Evolutionary conservation across 2,329 filamentous ascomycete species (phyloP), one percentile per base, ranked within the genome.

Genomic region (Fusarium solani-melongenae): DNA sequence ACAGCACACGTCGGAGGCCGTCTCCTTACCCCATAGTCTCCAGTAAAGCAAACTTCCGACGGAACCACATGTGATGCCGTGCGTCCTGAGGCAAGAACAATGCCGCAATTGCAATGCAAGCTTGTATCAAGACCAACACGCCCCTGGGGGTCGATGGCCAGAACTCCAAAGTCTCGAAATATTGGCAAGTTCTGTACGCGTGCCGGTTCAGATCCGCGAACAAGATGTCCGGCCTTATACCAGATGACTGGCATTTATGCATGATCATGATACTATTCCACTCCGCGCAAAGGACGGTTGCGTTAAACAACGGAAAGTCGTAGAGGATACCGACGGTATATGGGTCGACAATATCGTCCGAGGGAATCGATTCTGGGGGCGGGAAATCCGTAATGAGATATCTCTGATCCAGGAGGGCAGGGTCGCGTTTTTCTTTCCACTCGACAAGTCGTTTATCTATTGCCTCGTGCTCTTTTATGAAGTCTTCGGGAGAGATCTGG

Each of bases 261-360:
- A 98, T 94, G 67, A 96, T 86, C 56, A 92, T 88, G 27, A 95
- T 90, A 9, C 92, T 92, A 80, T 94, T 91, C 86, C 94, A 94
- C 79, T 98, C 94, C 67, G 94, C 89, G 65, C 88, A 86, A 17
- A 94, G 85, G 57, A 93, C 88, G 70, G 97, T 98, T 55, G 93
- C 90, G 12, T 91, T 87, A 83, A 93, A 96, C 2, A 95, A 81
- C 0, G 91, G 90, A 1, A 88, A 91, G n/a, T 88, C 85, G 81
- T 93, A 94, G 3, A 98, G 84, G n/a, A 88, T 84, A 7, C 92
- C 90, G 0, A 91, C 89, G 55, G 90, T 86, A 75, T 92, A 95
- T 1, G 94, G 93, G 78, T 95, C 88, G 69, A 95, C 90, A 73
- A 96, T 91, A 69, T 94, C 91, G 62, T 92, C 87, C 0, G 89